Percentiles rank a stretch among this genome's conserved stretches.
Evolutionary conservation across 148 eudicot species (phyloP).

Genomic region (Pouteria glomerata): DNA sequence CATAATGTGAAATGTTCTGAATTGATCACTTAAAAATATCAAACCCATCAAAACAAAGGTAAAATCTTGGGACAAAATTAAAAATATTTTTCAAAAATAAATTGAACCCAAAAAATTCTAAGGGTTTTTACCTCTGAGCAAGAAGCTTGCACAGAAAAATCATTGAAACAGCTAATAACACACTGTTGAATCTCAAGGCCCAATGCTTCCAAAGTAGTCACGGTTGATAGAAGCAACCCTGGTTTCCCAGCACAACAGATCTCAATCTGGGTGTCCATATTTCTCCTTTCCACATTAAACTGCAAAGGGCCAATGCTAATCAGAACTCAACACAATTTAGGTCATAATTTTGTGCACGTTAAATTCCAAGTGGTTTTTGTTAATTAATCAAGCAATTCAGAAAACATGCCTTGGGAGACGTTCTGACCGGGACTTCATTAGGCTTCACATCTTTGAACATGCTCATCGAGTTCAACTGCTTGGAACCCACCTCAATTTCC

Average conservation of each 20-base stretch:
- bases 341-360: too few relatives aligned
- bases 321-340: too few relatives aligned
- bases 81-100: too few relatives aligned
- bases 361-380: too few relatives aligned
- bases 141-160: constrained; percentile 67
- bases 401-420: constrained; percentile 82
- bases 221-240: constrained; percentile 58
- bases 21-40: too few relatives aligned
- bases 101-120: neutral
- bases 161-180: constrained; percentile 74
- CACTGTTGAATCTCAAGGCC: constrained; percentile 85
- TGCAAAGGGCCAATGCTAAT: neutral
- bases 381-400: too few relatives aligned
- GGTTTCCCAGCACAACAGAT: constrained; percentile 65
- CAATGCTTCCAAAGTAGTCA: constrained; percentile 56
- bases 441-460: constrained; percentile 54
- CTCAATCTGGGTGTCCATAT: constrained; percentile 52
- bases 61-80: too few relatives aligned
- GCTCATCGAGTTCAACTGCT: constrained; percentile 35
- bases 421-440: constrained; percentile 40
- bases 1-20: too few relatives aligned
- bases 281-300: constrained; percentile 72
- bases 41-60: too few relatives aligned
- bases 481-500: constrained; percentile 36
- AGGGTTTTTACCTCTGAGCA: constrained; percentile 52